These are phyloP conservation scores for Neurospora sublineolata DNA, from an alignment of 495 filamentous ascomycete species.

Conservation along the genomic window DNA sequence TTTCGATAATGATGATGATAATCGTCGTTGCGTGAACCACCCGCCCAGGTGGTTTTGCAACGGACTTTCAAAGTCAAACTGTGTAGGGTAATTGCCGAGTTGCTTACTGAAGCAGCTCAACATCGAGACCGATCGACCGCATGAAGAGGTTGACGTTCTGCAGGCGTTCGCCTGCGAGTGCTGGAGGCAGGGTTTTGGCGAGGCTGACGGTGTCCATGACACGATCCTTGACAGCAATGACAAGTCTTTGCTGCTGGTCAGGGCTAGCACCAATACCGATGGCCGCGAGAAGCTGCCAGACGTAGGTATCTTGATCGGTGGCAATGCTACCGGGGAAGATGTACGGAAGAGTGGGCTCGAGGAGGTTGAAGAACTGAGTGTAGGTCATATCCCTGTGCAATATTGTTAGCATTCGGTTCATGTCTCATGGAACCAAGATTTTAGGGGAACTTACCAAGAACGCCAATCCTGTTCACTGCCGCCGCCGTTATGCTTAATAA, in stretches of 20 bases:
- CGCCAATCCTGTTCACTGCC: conserved; percentile 63
- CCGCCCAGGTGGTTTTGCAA: neutral
- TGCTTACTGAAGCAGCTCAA: conserved; percentile 71
- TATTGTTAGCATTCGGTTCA: conserved; percentile 5
- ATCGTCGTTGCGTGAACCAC: neutral
- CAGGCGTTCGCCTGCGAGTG: conserved; percentile 67
- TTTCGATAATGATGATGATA: neutral
- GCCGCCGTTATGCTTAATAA: conserved; percentile 68
- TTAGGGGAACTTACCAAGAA: conserved; percentile 51
- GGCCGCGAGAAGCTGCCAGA: conserved; percentile 95
- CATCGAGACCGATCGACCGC: conserved; percentile 93
- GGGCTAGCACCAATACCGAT: conserved; percentile 85
- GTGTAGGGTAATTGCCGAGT: neutral
- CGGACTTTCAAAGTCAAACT: neutral
- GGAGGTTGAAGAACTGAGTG: conserved; percentile 71
- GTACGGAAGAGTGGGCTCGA: conserved; percentile 69
- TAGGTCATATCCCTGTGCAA: conserved; percentile 48
- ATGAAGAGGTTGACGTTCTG: conserved; percentile 96
- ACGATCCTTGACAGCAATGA: conserved; percentile 92
- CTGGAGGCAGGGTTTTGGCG: conserved; percentile 75
- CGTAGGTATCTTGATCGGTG: conserved; percentile 79
- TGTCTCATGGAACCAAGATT: too few relatives aligned
- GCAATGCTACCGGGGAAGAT: conserved; percentile 81
- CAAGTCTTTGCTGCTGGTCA: conserved; percentile 85
- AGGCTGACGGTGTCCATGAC: conserved; percentile 91